Percentiles rank a stretch among this genome's conserved stretches.
These are phyloP conservation scores for Coemansia sp. DNA, from an alignment of 192 early-diverging fungal species.

Conservation along the genomic window DNA sequence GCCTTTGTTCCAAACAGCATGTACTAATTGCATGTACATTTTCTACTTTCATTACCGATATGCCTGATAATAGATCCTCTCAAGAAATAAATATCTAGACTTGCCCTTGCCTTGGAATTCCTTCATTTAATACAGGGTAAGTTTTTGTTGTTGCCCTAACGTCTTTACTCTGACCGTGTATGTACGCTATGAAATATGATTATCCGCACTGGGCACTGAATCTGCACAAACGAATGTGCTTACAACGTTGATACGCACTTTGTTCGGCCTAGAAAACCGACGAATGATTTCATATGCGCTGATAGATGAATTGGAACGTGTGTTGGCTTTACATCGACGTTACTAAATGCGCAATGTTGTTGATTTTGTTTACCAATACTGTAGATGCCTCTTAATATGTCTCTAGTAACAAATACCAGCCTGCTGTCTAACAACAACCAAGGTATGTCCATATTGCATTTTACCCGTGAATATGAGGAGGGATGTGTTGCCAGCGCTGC, in stretches of 20 bases:
- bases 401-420: neutral
- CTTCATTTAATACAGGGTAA: no score
- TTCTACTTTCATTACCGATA: neutral
- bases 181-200: conserved; percentile 52
- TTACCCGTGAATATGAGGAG: neutral
- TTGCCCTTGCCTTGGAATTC: no score
- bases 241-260: conserved; percentile 38
- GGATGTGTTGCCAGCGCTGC: neutral
- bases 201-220: conserved; percentile 72
- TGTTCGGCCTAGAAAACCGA: conserved; percentile 55
- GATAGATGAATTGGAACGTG: no score
- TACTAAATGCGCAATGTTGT: neutral
- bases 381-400: neutral
- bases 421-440: neutral
- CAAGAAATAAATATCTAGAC: neutral
- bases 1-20: neutral
- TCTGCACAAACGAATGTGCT: conserved; percentile 26
- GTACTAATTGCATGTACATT: neutral
- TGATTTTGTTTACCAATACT: neutral
- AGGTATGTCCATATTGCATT: neutral
- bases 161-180: conserved; percentile 19
- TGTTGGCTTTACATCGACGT: neutral
- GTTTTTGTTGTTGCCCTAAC: neutral
- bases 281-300: conserved; percentile 25
- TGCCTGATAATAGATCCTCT: neutral